phyloP scores from a whole-genome alignment of 305 asterid genomes.

The Euphrasia arctica region DNA sequence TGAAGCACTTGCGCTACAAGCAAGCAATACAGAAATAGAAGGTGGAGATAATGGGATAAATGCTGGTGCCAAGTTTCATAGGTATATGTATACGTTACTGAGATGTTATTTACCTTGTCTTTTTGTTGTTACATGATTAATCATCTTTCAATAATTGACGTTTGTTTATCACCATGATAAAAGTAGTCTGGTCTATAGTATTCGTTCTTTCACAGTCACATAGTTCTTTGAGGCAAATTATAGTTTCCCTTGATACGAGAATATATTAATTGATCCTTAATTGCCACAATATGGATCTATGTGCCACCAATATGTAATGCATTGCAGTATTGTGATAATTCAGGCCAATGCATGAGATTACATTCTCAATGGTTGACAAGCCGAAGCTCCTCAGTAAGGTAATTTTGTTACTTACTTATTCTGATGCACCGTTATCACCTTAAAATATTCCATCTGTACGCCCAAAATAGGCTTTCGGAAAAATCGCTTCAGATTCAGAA shows the following conservation, averaged over 20 bases:
- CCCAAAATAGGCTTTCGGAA: no score
- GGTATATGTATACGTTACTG: slow-evolving; percentile 52
- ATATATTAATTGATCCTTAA: slow-evolving; percentile 11
- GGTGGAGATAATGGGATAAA: slow-evolving; percentile 46
- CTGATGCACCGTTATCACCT: slow-evolving; percentile 4
- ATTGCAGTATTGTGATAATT: slow-evolving; percentile 25
- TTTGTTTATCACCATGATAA: slow-evolving; percentile 5
- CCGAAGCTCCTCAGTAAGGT: slow-evolving; percentile 98
- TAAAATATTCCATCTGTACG: not conserved
- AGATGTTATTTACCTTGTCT: slow-evolving; percentile 22
- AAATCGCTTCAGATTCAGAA: no score
- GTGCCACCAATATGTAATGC: slow-evolving; percentile 7
- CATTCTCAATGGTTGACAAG: slow-evolving; percentile 84
- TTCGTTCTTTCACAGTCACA: slow-evolving; percentile 10
- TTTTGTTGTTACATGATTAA: not conserved
- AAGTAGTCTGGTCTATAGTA: not conserved
- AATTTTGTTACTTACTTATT: not conserved
- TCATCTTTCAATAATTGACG: not conserved
- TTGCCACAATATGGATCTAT: not conserved
- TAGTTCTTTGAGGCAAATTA: not conserved
- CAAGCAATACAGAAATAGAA: slow-evolving; percentile 55
- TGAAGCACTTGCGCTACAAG: slow-evolving; percentile 86
- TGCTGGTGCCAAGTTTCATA: slow-evolving; percentile 40
- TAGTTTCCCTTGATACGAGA: not conserved
- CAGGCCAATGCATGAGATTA: slow-evolving; percentile 98